These are phyloP conservation scores for Apiospora rasikravindrae DNA, from an alignment of 2,329 filamentous ascomycete species.

Conservation along the genomic window DNA sequence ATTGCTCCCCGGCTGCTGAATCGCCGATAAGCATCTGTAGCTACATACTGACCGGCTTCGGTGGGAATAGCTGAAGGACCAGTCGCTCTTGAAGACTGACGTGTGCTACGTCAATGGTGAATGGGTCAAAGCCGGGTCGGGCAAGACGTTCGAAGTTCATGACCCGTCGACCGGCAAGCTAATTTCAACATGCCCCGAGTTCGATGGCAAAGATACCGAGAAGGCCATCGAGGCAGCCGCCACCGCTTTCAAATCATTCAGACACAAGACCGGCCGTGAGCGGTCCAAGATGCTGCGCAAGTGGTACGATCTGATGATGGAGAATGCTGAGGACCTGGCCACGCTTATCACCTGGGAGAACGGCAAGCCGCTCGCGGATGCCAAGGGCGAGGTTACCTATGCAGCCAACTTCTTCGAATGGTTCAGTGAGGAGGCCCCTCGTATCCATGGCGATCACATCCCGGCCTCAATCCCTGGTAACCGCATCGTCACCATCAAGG, in stretches of 20 bases:
- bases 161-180: conserved; percentile 83
- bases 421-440: conserved; percentile 80
- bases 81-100: conserved; percentile 82
- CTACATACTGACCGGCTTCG: neutral
- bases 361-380: conserved; percentile 80
- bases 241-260: conserved; percentile 74
- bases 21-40: too few species aligned
- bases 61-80: conserved; percentile 70
- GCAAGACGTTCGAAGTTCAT: conserved; percentile 88
- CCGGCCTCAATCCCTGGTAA: conserved; percentile 72
- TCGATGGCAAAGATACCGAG: conserved; percentile 77
- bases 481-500: conserved; percentile 77
- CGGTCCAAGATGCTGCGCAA: conserved; percentile 74
- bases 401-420: conserved; percentile 80
- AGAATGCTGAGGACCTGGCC: conserved; percentile 80
- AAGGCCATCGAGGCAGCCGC: conserved; percentile 84
- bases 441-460: conserved; percentile 77
- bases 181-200: conserved; percentile 86
- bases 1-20: neutral
- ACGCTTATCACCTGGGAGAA: conserved; percentile 90
- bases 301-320: conserved; percentile 82
- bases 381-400: conserved; percentile 73
- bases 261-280: conserved; percentile 74
- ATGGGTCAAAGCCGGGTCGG: conserved; percentile 85
- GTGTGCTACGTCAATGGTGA: conserved; percentile 88